phyloP scores from a whole-genome alignment of 306 rosid species.

The Quercus rubra region DNA sequence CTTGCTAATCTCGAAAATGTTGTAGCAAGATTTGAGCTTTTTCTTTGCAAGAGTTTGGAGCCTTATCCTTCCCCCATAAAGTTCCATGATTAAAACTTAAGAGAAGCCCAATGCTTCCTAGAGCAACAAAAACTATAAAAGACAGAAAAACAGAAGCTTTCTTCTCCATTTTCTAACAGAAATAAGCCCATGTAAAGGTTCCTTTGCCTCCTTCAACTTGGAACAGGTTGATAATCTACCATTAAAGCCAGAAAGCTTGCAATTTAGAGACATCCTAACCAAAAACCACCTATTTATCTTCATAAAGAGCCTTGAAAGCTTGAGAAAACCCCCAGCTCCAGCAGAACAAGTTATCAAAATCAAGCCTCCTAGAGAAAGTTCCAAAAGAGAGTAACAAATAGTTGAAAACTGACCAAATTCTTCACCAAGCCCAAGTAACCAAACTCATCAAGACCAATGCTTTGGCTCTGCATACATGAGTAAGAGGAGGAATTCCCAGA shows the following conservation, averaged over 20 bases:
- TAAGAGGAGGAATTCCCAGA: conserved; percentile 27
- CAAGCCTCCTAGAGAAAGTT: conserved; percentile 23
- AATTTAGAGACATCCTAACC: conserved; percentile 64
- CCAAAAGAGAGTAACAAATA: conserved; percentile 12
- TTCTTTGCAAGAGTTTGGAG: conserved; percentile 35
- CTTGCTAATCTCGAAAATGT: conserved; percentile 61
- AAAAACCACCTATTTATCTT: conserved; percentile 34
- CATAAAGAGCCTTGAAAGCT: conserved; percentile 30
- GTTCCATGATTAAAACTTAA: conserved; percentile 31
- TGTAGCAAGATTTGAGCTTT: conserved; percentile 52
- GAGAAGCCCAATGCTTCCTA: conserved; percentile 42
- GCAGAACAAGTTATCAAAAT: conserved; percentile 42
- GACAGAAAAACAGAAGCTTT: conserved; percentile 42
- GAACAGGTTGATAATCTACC: conserved; percentile 48
- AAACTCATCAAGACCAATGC: conserved; percentile 20
- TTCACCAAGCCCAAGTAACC: conserved; percentile 19
- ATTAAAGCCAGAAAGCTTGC: conserved; percentile 54
- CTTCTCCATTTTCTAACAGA: conserved; percentile 44
- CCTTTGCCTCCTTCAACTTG: conserved; percentile 59
- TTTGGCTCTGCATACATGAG: conserved; percentile 20
- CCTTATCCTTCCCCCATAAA: conserved; percentile 39
- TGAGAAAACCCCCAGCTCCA: conserved; percentile 28
- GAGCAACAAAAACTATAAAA: conserved; percentile 41
- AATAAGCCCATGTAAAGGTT: conserved; percentile 46
- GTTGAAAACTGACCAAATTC: conserved; percentile 20